Conservation (phyloP, 148 eudicot species). For the Salicornia ramosissima region DNA sequence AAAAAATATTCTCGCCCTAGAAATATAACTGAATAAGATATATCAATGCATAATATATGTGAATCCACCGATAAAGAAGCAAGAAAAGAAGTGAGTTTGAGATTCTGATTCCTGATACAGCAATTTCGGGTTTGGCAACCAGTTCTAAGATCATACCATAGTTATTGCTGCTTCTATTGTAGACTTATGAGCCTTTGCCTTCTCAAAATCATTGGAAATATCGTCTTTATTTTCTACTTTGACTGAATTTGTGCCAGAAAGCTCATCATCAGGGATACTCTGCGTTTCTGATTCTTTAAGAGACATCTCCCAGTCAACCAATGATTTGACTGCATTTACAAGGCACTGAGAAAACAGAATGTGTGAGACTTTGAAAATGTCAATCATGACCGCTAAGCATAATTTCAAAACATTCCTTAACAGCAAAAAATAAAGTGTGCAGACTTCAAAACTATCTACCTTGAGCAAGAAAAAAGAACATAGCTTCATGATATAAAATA, state of each 20-base stretch:
- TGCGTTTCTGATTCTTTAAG: slow-evolving; percentile 50
- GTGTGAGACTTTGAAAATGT: slow-evolving; percentile 1
- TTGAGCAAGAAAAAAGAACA: not conserved
- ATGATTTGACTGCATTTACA: slow-evolving; percentile 82
- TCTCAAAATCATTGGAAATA: slow-evolving; percentile 70
- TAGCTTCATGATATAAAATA: not conserved
- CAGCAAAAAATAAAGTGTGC: not conserved
- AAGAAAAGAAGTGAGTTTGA: not conserved
- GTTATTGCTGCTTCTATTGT: slow-evolving; percentile 83
- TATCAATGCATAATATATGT: not conserved
- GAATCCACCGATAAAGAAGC: not conserved
- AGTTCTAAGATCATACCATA: slow-evolving; percentile 48
- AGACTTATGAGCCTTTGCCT: slow-evolving; percentile 93
- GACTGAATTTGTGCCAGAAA: slow-evolving; percentile 42
- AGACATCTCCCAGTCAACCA: slow-evolving; percentile 89
- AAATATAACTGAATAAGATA: not conserved
- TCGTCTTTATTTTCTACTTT: slow-evolving; percentile 46
- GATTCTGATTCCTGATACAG: not conserved
- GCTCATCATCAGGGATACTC: slow-evolving; percentile 38
- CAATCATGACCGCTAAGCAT: not conserved
- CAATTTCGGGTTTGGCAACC: not conserved
- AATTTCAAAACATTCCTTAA: not conserved
- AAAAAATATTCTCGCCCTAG: not conserved
- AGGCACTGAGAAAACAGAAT: slow-evolving; percentile 58
- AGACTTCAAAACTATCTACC: not conserved